A percentile compares a stretch with the other conserved stretches of the same genome.
These are phyloP conservation scores for Chimonanthus salicifolius DNA, from an alignment of 164 flowering plant species.

Conservation along the genomic window DNA sequence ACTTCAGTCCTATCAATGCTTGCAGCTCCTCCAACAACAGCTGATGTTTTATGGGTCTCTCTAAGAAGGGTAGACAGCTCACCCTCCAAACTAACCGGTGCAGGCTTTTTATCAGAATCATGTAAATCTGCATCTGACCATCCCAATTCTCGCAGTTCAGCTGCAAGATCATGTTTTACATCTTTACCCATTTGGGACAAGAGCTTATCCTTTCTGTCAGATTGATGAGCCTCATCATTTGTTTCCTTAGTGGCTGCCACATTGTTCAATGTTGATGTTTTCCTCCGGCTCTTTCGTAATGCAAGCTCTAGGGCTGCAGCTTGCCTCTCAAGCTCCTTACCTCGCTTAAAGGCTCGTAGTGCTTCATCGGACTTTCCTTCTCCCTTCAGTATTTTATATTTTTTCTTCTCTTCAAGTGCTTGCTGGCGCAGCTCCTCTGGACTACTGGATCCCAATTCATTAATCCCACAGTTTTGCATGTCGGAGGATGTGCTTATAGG, in stretches of 20 bases:
- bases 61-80: slow-evolving; percentile 69
- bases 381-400: slow-evolving; percentile 66
- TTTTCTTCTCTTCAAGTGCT: slow-evolving; percentile 78
- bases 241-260: slow-evolving; percentile 20
- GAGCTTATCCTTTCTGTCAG: slow-evolving; percentile 26
- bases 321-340: slow-evolving; percentile 94
- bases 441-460: slow-evolving; percentile 34
- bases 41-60: slow-evolving; percentile 35
- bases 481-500: slow-evolving; percentile 23
- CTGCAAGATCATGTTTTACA: slow-evolving; percentile 60
- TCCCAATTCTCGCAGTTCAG: slow-evolving; percentile 81
- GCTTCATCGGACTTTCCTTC: slow-evolving; percentile 89
- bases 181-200: slow-evolving; percentile 23
- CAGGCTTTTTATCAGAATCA: slow-evolving; percentile 48
- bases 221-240: slow-evolving; percentile 27
- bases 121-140: slow-evolving; percentile 82
- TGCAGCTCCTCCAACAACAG: slow-evolving; percentile 18
- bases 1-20: slow-evolving; percentile 56
- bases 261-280: slow-evolving; percentile 27
- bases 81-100: slow-evolving; percentile 57
- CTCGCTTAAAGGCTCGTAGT: slow-evolving; percentile 77
- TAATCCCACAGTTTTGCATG: slow-evolving; percentile 11
- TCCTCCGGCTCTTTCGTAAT: slow-evolving; percentile 58
- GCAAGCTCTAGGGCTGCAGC: slow-evolving; percentile 71
- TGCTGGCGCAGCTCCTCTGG: slow-evolving; percentile 83